Percentiles rank a stretch among this genome's conserved stretches.
Evolutionary conservation across 345 rosid genomes (phyloP).

Genomic region (Geranium rotundifolium): DNA sequence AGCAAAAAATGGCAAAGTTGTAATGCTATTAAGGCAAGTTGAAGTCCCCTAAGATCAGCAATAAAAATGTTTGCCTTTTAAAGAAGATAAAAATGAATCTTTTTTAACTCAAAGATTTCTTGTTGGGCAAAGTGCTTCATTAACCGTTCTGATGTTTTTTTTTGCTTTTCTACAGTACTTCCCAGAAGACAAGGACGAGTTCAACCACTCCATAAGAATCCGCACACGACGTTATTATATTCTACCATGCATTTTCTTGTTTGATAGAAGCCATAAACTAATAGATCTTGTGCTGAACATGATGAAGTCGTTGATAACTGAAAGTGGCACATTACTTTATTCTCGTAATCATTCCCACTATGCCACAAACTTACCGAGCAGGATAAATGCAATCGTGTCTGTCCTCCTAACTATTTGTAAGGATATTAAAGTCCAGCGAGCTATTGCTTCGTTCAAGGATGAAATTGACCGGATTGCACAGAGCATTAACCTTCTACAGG

Average conservation of each 20-base stretch:
- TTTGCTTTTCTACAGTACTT: constrained; percentile 31
- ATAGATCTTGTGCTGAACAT: constrained; percentile 28
- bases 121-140: neutral
- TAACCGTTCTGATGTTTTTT: neutral
- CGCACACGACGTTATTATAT: constrained; percentile 30
- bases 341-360: constrained; percentile 13
- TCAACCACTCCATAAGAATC: constrained; percentile 10
- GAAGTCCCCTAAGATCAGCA: neutral
- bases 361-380: constrained; percentile 16
- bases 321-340: constrained; percentile 15
- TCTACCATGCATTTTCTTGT: constrained; percentile 50
- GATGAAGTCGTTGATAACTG: constrained; percentile 29
- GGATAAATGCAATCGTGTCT: constrained; percentile 37
- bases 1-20: neutral
- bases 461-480: constrained; percentile 37
- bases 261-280: constrained; percentile 45
- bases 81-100: neutral
- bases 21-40: neutral
- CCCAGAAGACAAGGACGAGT: constrained; percentile 33
- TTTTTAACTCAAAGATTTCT: neutral
- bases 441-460: constrained; percentile 26
- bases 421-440: constrained; percentile 33
- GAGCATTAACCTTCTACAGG: constrained; percentile 41
- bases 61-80: neutral
- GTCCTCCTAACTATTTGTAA: constrained; percentile 43